Evolutionary conservation across 75 land plant genomes (phyloP).

Genomic region (Ceratopteris richardii): DNA sequence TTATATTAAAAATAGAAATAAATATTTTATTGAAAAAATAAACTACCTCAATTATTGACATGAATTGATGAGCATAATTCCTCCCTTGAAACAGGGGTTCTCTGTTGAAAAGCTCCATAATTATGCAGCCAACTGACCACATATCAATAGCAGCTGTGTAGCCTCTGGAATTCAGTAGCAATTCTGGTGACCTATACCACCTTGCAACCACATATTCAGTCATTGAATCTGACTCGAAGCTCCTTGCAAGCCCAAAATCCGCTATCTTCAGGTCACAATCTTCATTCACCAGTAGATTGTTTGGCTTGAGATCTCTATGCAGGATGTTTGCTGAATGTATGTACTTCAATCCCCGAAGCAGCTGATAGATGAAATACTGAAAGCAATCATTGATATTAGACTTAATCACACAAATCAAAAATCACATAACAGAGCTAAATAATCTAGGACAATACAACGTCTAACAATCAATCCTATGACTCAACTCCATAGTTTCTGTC

Average conservation of each 20-base stretch:
- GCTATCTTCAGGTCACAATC: constrained; percentile 89
- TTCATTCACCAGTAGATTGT: constrained; percentile 75
- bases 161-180: constrained; percentile 68
- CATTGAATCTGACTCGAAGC: constrained; percentile 73
- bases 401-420: too few relatives aligned
- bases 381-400: too few relatives aligned
- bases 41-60: constrained; percentile 57
- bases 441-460: too few relatives aligned
- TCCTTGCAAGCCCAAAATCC: constrained; percentile 87
- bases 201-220: constrained; percentile 91
- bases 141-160: constrained; percentile 86
- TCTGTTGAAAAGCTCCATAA: constrained; percentile 56
- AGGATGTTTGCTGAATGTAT: constrained; percentile 90
- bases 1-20: too few relatives aligned
- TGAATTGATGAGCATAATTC: constrained; percentile 67
- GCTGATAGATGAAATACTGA: constrained; percentile 37
- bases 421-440: too few relatives aligned
- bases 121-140: constrained; percentile 95
- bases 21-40: too few relatives aligned
- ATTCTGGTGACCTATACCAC: constrained; percentile 88
- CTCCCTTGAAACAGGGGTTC: constrained; percentile 46
- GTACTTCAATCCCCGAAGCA: constrained; percentile 76
- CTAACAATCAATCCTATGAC: too few relatives aligned
- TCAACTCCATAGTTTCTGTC: too few relatives aligned
- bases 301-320: constrained; percentile 90